These are phyloP conservation scores for Ophiostoma sp. DNA, from an alignment of 2,329 filamentous ascomycete genomes.

Conservation along the genomic window DNA sequence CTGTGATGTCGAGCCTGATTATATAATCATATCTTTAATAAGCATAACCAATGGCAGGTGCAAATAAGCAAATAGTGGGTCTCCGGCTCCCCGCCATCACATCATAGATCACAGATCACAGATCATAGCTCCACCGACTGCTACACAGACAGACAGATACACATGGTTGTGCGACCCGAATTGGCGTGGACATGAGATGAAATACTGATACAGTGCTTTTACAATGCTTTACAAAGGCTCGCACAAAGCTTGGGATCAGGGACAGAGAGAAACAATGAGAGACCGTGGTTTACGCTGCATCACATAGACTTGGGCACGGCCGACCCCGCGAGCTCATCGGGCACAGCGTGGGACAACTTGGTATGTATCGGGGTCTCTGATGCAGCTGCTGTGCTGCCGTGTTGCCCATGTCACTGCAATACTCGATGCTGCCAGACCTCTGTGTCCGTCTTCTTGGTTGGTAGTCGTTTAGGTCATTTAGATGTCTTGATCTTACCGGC, in stretches of 20 bases:
- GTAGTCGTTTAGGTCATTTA: background rate
- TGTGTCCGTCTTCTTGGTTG: background rate
- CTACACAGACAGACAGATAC: background rate
- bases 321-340: background rate
- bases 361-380: background rate
- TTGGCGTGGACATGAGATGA: background rate
- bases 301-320: background rate
- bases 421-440: background rate
- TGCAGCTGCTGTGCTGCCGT: background rate
- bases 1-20: background rate
- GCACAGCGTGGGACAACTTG: background rate
- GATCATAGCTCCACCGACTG: conserved; percentile 2
- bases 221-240: background rate
- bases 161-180: background rate
- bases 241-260: background rate
- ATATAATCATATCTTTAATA: background rate
- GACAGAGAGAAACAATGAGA: background rate
- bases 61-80: background rate
- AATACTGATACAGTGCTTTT: background rate
- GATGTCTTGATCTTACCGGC: background rate
- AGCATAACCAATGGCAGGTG: background rate
- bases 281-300: background rate
- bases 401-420: background rate
- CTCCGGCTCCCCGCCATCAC: conserved; percentile 9
- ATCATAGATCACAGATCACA: conserved; percentile 1